Conservation (phyloP, 257 asterid genomes). For the Sherardia arvensis region DNA sequence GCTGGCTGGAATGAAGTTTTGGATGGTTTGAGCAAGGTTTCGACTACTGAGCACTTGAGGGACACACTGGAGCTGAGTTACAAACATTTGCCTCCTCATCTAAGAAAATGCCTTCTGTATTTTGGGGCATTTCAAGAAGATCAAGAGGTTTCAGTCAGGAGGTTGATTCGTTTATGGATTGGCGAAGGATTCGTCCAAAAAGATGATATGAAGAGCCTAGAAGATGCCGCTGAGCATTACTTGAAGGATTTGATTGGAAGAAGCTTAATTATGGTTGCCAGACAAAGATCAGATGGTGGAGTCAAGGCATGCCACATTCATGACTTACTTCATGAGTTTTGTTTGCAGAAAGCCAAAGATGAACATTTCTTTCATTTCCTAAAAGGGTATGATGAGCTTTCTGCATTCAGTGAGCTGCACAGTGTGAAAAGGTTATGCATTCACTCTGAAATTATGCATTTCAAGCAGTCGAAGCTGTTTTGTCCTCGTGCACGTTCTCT, state of each 20-base stretch:
- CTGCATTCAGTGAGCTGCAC: background rate
- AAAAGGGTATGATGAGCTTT: background rate
- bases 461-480: background rate
- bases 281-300: background rate
- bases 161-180: background rate
- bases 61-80: slow-evolving; percentile 5
- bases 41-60: background rate
- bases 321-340: background rate
- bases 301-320: background rate
- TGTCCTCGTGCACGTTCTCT: background rate
- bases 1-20: background rate
- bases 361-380: background rate
- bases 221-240: background rate
- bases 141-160: background rate
- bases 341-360: background rate
- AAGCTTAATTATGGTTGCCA: background rate
- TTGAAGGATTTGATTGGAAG: background rate
- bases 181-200: background rate
- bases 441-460: background rate
- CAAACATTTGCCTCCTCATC: slow-evolving; percentile 7
- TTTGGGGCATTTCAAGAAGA: slow-evolving; percentile 5
- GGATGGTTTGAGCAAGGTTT: background rate
- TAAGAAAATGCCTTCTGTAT: background rate
- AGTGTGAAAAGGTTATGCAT: background rate
- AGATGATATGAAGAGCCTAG: background rate